A percentile compares a stretch with the other conserved stretches of the same genome.
Conservation (phyloP, 352 stramenopile genomes). For the Thalassiosira exigua region DNA sequence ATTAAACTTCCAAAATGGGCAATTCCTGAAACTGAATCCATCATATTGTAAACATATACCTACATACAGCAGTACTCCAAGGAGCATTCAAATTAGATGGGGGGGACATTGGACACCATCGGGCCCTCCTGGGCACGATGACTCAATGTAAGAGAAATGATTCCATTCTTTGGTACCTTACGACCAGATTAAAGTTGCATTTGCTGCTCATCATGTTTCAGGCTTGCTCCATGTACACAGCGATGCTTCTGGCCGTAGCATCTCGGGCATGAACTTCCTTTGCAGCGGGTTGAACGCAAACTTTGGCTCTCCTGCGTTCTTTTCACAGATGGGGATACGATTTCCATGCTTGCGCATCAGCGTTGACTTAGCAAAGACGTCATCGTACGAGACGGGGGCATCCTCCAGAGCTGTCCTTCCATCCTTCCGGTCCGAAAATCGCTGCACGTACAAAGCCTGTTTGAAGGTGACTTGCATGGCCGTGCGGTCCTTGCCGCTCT, state of each 20-base stretch:
- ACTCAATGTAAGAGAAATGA: too few relatives aligned
- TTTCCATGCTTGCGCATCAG: slow-evolving; percentile 88
- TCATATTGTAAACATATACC: too few relatives aligned
- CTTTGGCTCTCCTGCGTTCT: slow-evolving; percentile 95
- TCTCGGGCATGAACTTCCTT: slow-evolving; percentile 92
- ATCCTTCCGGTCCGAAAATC: slow-evolving; percentile 62
- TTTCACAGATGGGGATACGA: slow-evolving; percentile 94
- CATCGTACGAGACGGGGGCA: slow-evolving; percentile 33
- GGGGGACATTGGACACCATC: too few relatives aligned
- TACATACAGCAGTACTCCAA: too few relatives aligned
- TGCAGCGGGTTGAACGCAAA: slow-evolving; percentile 98
- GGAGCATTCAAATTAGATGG: too few relatives aligned
- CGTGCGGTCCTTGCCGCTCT: slow-evolving; percentile 97
- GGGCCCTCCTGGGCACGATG: too few relatives aligned
- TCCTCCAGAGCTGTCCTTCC: slow-evolving; percentile 27
- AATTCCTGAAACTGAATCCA: too few relatives aligned
- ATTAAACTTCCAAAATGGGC: too few relatives aligned
- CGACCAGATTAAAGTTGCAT: too few relatives aligned
- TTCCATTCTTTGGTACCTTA: too few relatives aligned
- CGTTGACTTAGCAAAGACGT: slow-evolving; percentile 60
- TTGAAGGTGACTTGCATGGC: slow-evolving; percentile 97
- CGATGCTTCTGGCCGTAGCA: slow-evolving; percentile 70
- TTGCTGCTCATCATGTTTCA: slow-evolving; percentile 46
- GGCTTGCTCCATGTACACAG: slow-evolving; percentile 53
- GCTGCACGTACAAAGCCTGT: slow-evolving; percentile 88